Base-by-base conservation (phyloP, 2,329 filamentous ascomycete genomes). In the Penicillium sp. region DNA sequence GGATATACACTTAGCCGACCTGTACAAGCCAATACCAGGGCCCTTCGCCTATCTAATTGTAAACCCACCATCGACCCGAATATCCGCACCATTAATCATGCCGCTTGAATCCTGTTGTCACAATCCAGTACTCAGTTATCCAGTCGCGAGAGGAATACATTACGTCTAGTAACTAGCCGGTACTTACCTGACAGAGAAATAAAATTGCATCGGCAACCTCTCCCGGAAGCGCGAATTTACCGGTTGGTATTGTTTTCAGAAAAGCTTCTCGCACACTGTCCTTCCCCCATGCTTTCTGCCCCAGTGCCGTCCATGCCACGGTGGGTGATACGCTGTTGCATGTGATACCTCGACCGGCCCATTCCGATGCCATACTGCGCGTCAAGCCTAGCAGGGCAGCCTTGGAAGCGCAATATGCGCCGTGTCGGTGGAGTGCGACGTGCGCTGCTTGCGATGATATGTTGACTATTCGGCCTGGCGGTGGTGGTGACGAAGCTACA, bases 331-430 rank as follows among this genome's bases (percentile, higher is more conserved):
- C 73, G 3, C 70, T 74, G 58, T 80, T 80, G 4, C 75, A 65
- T 0, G 76, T 79, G 11, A 79, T 78, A 1, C 77, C 77, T 5
- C 69, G 65, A 4, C 69, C 62, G 1, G 70, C 77, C 77, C 77
- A 80, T 59, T 80, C 77, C 23, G 70, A 74, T 0, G 77, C 77
- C 74, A 77, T 76, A 58, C 72, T 74, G 6, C 73, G 70, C 9
- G 75, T 78, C 47, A 79, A 55, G 0, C 75, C 77, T 16, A 77
- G 59, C 7, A 80, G 61, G 0, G 71, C 77, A 5, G 77, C 76
- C 52, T 79, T 80, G 4, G 74, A 77, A 1, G 77, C 77, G 56
- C 77, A 80, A 61, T 79, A 80, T 0, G 76, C 75, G 1, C 75
- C 74, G 55, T 80, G 77, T 1, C 71, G 67, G 47, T 72, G 70